Conservation (phyloP, 495 filamentous ascomycete species). For the Aspergillus asperescens region DNA sequence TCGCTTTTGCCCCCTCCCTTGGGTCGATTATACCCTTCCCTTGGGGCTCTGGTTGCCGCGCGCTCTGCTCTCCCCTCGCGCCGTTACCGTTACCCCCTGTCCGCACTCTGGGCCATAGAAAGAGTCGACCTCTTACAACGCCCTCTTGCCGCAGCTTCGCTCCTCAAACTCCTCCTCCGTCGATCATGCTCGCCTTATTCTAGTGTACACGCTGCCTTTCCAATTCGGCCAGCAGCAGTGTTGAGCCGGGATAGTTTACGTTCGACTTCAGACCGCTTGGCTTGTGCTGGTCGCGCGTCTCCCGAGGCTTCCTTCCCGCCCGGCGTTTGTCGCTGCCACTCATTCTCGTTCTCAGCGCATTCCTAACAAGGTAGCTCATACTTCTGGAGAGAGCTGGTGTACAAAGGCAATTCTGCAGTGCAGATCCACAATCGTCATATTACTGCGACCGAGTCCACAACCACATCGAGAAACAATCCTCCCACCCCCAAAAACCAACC, state of each 20-base stretch:
- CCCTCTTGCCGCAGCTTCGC: slow-evolving; percentile 12
- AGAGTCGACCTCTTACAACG: slow-evolving; percentile 15
- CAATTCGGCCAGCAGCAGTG: slow-evolving; percentile 22
- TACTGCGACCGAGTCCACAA: slow-evolving; percentile 8
- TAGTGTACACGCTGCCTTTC: slow-evolving; percentile 15
- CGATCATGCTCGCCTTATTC: slow-evolving; percentile 23
- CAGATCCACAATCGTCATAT: slow-evolving; percentile 17
- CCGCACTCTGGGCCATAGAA: slow-evolving; percentile 14
- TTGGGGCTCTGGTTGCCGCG: slow-evolving; percentile 15
- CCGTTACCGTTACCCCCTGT: slow-evolving; percentile 16
- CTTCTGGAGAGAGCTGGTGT: slow-evolving; percentile 10
- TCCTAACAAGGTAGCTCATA: slow-evolving; percentile 14
- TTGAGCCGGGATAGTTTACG: slow-evolving; percentile 8
- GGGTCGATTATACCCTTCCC: slow-evolving; percentile 15
- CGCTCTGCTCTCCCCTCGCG: slow-evolving; percentile 17
- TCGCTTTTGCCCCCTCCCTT: slow-evolving; percentile 17
- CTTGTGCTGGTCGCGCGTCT: slow-evolving; percentile 24
- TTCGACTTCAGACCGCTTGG: slow-evolving; percentile 2
- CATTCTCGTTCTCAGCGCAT: slow-evolving; percentile 14
- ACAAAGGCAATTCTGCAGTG: slow-evolving; percentile 23
- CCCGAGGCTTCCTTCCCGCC: slow-evolving; percentile 17
- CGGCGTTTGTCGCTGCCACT: slow-evolving; percentile 19
- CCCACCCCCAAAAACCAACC: slow-evolving; percentile 14
- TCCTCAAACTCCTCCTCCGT: slow-evolving; percentile 7
- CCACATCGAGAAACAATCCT: slow-evolving; percentile 7